phyloP scores from a whole-genome alignment of 2,329 filamentous ascomycete genomes.

The Curvularia sp. region DNA sequence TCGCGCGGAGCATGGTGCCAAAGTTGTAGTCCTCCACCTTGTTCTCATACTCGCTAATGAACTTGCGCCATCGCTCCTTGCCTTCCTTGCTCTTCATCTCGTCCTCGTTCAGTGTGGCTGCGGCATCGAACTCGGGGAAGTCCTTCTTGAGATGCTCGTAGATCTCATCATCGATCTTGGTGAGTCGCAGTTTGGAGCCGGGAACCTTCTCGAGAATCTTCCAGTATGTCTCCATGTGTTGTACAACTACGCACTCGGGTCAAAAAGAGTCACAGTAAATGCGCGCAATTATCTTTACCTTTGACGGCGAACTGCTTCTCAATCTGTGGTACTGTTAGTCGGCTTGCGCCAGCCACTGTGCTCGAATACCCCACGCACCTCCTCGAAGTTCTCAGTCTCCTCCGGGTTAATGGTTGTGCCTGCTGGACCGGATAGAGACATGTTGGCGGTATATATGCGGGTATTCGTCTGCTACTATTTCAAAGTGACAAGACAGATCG shows the following conservation, averaged over 20 bases:
- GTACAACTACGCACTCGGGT: constrained; percentile 66
- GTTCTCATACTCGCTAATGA: constrained; percentile 93
- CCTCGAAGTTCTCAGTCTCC: constrained; percentile 72
- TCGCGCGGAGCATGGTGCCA: constrained; percentile 86
- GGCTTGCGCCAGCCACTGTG: constrained; percentile 8
- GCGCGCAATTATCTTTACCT: constrained; percentile 59
- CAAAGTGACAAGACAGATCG: neutral
- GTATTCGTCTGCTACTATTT: neutral
- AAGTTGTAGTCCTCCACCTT: constrained; percentile 98
- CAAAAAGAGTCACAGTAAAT: constrained; percentile 15
- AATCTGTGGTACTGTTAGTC: constrained; percentile 66
- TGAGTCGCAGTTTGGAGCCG: constrained; percentile 87
- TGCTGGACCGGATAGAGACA: constrained; percentile 37
- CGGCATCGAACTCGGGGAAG: constrained; percentile 92
- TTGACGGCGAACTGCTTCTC: constrained; percentile 99
- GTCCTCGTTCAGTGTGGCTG: constrained; percentile 82
- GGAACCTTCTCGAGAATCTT: constrained; percentile 88
- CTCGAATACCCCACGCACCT: constrained; percentile 57
- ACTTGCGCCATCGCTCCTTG: constrained; percentile 94
- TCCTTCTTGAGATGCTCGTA: constrained; percentile 83
- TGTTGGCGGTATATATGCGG: neutral
- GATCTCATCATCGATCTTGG: constrained; percentile 95
- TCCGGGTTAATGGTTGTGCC: constrained; percentile 55
- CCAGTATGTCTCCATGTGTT: constrained; percentile 98
- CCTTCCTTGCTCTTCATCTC: constrained; percentile 97